These are phyloP conservation scores for Sporothrix brasiliensis DNA, from an alignment of 2,329 filamentous ascomycete species.

Conservation along the genomic window DNA sequence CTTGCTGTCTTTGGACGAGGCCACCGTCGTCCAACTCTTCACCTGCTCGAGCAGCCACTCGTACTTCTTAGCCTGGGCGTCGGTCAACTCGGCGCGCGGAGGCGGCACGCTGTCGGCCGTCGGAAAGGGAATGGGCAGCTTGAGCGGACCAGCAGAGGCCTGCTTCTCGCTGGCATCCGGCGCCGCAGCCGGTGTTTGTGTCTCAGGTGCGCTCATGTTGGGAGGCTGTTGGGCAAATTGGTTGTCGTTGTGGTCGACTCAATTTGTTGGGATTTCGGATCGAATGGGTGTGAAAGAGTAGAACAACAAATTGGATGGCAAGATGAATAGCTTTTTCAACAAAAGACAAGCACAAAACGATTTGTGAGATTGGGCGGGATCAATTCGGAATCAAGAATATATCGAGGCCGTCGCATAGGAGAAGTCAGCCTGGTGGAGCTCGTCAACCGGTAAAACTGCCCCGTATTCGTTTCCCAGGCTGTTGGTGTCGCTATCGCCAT, in stretches of 20 bases:
- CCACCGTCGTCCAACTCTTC: constrained; percentile 70
- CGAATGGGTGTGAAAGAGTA: background rate
- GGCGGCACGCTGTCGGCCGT: constrained; percentile 60
- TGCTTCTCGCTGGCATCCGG: constrained; percentile 35
- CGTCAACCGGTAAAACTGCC: background rate
- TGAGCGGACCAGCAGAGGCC: constrained; percentile 36
- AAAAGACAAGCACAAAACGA: background rate
- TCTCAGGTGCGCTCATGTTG: constrained; percentile 25
- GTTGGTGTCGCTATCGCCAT: background rate
- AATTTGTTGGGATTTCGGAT: background rate
- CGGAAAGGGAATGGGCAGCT: constrained; percentile 59
- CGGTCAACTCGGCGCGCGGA: constrained; percentile 63
- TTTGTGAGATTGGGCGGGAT: background rate
- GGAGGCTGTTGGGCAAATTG: background rate
- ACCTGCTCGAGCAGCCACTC: constrained; percentile 71
- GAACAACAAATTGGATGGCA: background rate
- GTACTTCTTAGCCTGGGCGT: constrained; percentile 83
- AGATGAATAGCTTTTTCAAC: background rate
- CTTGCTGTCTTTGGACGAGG: constrained; percentile 50
- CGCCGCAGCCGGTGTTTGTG: constrained; percentile 13
- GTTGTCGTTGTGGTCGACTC: background rate
- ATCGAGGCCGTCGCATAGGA: background rate
- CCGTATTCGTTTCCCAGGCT: background rate
- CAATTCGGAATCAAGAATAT: background rate
- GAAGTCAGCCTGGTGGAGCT: background rate